phyloP scores from a whole-genome alignment of 257 asterid genomes.

The Thymus quinquecostatus region DNA sequence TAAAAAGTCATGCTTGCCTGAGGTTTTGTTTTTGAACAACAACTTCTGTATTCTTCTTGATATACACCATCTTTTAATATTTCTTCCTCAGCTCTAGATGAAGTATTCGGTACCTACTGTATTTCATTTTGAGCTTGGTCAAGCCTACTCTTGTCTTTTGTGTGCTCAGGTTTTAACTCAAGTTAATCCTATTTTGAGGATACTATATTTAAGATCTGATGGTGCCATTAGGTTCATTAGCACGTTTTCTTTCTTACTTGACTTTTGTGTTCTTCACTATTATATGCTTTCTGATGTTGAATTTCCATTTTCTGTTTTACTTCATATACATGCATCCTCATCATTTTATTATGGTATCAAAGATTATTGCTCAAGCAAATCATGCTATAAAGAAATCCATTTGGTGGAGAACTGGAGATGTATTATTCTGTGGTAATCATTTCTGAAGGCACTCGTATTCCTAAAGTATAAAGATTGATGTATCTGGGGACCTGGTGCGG shows the following conservation, averaged over 20 bases:
- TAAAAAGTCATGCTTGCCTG: neutral
- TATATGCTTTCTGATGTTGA: no score
- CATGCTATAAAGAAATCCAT: slow-evolving; percentile 18
- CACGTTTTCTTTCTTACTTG: neutral
- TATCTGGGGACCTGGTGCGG: slow-evolving; percentile 89
- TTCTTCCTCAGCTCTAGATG: slow-evolving; percentile 32
- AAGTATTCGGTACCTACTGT: no score
- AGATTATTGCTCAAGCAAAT: no score
- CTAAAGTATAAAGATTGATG: slow-evolving; percentile 87
- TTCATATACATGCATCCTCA: no score
- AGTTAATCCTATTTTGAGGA: no score
- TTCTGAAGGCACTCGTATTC: slow-evolving; percentile 81
- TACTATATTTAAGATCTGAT: no score
- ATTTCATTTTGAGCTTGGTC: no score
- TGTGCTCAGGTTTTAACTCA: neutral
- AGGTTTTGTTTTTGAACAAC: neutral
- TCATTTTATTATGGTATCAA: no score
- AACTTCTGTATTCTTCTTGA: neutral
- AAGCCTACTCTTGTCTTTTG: no score
- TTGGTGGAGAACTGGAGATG: slow-evolving; percentile 19
- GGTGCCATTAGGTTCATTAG: no score
- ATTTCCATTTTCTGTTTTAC: no score
- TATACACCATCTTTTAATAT: slow-evolving; percentile 19
- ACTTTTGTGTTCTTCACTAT: no score
- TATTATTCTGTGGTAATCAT: slow-evolving; percentile 18